Evolutionary conservation across 257 asterid genomes (phyloP).

Genomic region (Echium plantagineum): DNA sequence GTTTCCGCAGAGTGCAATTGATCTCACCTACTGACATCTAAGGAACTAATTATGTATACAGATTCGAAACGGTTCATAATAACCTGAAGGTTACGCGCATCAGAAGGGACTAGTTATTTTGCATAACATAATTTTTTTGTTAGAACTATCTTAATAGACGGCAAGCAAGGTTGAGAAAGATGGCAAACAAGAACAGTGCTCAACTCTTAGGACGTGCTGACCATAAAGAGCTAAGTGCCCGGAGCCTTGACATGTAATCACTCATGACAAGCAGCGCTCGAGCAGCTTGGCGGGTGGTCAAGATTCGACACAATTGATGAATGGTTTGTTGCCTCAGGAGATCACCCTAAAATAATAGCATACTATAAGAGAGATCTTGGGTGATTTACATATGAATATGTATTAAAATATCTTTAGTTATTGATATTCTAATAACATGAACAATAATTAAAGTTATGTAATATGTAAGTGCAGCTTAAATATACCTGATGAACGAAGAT

Average conservation of each 20-base stretch:
- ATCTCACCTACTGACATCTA: neutral
- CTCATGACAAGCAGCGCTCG: constrained; percentile 77
- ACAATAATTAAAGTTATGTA: no score
- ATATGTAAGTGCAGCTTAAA: neutral
- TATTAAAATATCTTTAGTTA: no score
- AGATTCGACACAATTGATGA: constrained; percentile 75
- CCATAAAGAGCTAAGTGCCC: constrained; percentile 53
- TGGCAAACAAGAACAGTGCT: neutral
- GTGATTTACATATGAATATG: no score
- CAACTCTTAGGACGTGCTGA: constrained; percentile 8
- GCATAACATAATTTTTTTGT: neutral
- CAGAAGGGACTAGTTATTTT: neutral
- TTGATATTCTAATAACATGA: no score
- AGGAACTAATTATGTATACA: neutral
- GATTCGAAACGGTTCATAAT: neutral
- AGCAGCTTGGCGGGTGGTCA: constrained; percentile 91
- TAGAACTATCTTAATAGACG: neutral
- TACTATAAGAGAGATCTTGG: neutral
- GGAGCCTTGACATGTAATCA: constrained; percentile 74
- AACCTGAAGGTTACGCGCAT: neutral
- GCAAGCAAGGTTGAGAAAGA: neutral
- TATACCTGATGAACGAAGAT: constrained; percentile 69
- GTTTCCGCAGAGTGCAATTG: neutral
- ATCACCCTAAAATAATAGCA: constrained; percentile 45
- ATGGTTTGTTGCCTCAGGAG: constrained; percentile 74